Evolutionary conservation across 306 rosid genomes (phyloP).

Genomic region (Sicyos edulis): DNA sequence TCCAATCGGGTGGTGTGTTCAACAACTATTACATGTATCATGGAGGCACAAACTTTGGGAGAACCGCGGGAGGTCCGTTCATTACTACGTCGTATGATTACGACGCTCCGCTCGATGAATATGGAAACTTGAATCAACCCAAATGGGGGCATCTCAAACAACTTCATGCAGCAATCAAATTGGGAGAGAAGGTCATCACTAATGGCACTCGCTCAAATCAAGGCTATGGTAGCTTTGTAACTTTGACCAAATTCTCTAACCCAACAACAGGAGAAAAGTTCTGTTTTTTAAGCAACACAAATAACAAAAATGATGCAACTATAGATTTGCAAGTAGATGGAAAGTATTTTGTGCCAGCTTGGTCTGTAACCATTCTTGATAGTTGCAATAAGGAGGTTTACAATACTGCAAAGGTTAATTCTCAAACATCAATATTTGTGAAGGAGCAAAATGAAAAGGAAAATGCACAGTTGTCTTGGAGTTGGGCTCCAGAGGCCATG

Average conservation of each 20-base stretch:
- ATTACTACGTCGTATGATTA: not conserved
- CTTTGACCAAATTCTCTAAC: constrained; percentile 20
- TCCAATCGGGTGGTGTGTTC: not conserved
- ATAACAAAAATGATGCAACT: constrained; percentile 34
- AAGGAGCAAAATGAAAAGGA: constrained; percentile 27
- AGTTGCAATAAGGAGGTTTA: constrained; percentile 36
- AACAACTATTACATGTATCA: not conserved
- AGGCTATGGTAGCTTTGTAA: constrained; percentile 31
- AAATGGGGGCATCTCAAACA: constrained; percentile 31
- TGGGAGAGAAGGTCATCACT: constrained; percentile 37
- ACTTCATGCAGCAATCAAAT: constrained; percentile 35
- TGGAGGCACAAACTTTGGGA: not conserved
- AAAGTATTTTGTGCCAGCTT: constrained; percentile 11
- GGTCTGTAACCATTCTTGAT: constrained; percentile 36
- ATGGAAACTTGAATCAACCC: constrained; percentile 31
- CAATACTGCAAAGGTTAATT: constrained; percentile 52
- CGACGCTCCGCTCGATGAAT: not conserved
- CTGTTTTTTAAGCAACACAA: constrained; percentile 38
- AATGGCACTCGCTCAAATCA: constrained; percentile 25
- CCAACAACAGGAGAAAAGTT: constrained; percentile 30
- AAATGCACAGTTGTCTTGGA: constrained; percentile 29
- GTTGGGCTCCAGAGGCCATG: constrained; percentile 39
- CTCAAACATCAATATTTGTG: constrained; percentile 42
- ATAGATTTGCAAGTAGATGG: constrained; percentile 28
- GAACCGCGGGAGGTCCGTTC: not conserved